Evolutionary conservation across 106 monocot species (phyloP), one percentile per base, ranked within the genome.

Genomic region (Dendrobium chrysotoxum): DNA sequence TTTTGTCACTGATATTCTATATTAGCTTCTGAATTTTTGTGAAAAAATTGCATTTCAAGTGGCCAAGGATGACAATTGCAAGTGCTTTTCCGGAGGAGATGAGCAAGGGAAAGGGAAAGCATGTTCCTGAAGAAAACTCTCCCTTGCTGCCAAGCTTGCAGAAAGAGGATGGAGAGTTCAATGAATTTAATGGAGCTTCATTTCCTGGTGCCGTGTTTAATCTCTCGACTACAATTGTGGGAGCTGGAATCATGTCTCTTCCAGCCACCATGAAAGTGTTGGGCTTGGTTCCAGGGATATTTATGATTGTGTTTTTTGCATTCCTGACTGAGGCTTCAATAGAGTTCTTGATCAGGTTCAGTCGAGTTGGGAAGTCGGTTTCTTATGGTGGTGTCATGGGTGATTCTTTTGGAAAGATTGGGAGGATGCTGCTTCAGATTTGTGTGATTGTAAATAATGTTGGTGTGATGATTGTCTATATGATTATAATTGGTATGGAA

Each of bases 211-310:
- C 97, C 7, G 97, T 97, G 26, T 97, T 97, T 78, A 97, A 97
- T 86, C 87, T 97, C 4, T 89, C 97, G 2, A 97, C 97, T 9
- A 91, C 97, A 40, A 88, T 97, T 31, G 97, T 97, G 42, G 97
- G 97, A 17, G 97, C 97, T 16, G 97, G 97, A 50, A 97, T 97
- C 53, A 97, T 97, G 97, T 86, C 97, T 25, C 83, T 97, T 26
- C 97, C 97, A 0, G 92, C 87, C 28, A 91, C 97, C 39, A 92
- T 97, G 94, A 97, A 89, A 80, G 88, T 97, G 28, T 61, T 94
- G 70, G 97, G 97, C 8, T 54, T 97, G 58, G 79, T 94, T 11
- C 97, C 94, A 8, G 97, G 97, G 66, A 82, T 94, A 53, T 42
- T 86, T 30, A 82, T 89, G 89, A 97, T 97, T 18, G 53, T 89